A percentile compares a stretch with the other conserved stretches of the same genome.
These are phyloP conservation scores for Wickerhamomyces xylosicus DNA, from an alignment of 805 yeast species.

Conservation along the genomic window DNA sequence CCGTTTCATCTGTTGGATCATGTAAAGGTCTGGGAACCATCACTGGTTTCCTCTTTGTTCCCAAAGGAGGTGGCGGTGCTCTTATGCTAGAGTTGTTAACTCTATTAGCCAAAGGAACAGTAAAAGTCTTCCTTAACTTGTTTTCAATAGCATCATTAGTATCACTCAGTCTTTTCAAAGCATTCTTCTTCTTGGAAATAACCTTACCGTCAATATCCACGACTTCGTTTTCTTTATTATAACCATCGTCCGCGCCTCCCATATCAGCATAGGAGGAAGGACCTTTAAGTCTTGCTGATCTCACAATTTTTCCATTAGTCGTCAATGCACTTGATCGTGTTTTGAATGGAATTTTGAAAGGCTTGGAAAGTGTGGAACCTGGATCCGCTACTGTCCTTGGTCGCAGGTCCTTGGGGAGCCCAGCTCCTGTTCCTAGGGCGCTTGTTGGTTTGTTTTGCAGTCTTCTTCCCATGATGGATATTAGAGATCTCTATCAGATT, in stretches of 20 bases:
- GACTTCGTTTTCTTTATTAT: constrained; percentile 26
- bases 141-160: constrained; percentile 29
- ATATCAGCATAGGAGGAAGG: constrained; percentile 32
- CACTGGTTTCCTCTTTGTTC: constrained; percentile 59
- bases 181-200: constrained; percentile 37
- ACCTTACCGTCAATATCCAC: constrained; percentile 22
- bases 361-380: constrained; percentile 42
- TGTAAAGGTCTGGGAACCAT: constrained; percentile 88
- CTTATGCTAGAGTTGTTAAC: constrained; percentile 14
- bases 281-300: constrained; percentile 23
- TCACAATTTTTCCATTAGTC: constrained; percentile 12
- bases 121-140: constrained; percentile 38
- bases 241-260: constrained; percentile 16
- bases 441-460: constrained; percentile 33
- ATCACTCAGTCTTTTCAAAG: constrained; percentile 40
- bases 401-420: constrained; percentile 44
- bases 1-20: constrained; percentile 89
- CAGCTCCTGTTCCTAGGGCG: constrained; percentile 61
- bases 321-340: constrained; percentile 16
- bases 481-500: too few species aligned
- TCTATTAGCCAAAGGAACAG: constrained; percentile 45
- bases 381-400: constrained; percentile 47
- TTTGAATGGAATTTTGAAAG: constrained; percentile 58
- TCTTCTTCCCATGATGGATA: constrained; percentile 23
- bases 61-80: constrained; percentile 70